Evolutionary conservation across 2,329 filamentous ascomycete genomes (phyloP), one percentile per base, ranked within the genome.

Genomic region (Apiospora phragmitis): DNA sequence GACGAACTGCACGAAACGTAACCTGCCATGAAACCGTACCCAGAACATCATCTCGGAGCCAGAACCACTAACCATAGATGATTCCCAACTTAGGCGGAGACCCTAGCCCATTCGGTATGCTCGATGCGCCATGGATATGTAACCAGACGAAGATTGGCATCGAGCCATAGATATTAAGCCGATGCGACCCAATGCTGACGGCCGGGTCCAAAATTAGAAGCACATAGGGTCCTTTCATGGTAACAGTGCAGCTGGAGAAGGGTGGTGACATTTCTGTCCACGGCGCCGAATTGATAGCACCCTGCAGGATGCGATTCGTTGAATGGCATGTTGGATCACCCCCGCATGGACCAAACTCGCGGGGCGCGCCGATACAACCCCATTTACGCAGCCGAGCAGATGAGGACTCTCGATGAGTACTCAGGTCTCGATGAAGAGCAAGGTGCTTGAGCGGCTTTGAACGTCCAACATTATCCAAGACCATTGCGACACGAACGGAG

Each of bases 241-340:
- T 29, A 32, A 21, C 51, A 32, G 51, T 3, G 26, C 32, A n/a
- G 21, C 8, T 14, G 26, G 32, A 9, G 18, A n/a, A 62, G 32
- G 32, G 18, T 35, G 55, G 32, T 62, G 55, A 38, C 55, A 62
- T 38, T 62, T 3, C 29, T 8, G 14, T 2, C 38, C 16, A 62
- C 55, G 29, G 14, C 29, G 2, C 29, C 32, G 55, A 41, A 12
- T 38, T 12, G 18, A 24, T 55, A 55, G 18, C 32, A 38, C 21
- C 32, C 38, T 62, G 32, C 55, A 62, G 55, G 55, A 62, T 62
- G 55, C 55, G 18, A 62, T 62, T 62, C 32, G 32, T 12, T 62
- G 55, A 62, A 62, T 62, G 55, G 55, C 55, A 62, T 62, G 55
- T 62, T 62, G 8, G 21, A 59, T 11, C 51, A 59, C 51, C 51